Percentiles rank a stretch among this genome's conserved stretches.
Conservation (phyloP, 768 basidiomycete species). For the Leccinum imitatum region DNA sequence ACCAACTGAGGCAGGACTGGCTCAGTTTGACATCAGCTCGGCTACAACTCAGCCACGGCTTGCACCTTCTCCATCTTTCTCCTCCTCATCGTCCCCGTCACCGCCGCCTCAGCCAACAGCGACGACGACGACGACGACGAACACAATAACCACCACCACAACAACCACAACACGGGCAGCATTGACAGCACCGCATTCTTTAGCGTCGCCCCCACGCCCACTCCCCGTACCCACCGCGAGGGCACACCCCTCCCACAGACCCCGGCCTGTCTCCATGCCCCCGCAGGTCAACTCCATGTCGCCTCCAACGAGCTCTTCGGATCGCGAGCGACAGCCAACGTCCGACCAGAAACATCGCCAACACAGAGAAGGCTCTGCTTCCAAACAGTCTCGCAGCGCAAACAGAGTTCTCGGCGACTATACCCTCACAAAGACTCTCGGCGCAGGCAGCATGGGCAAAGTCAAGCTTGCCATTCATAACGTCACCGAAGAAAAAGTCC, state of each 20-base stretch:
- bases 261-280: conserved; percentile 74
- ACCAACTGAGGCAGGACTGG: conserved; percentile 46
- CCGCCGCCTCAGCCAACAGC: background rate
- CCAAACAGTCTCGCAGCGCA: conserved; percentile 36
- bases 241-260: conserved; percentile 34
- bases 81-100: conserved; percentile 7
- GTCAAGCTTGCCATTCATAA: conserved; percentile 95
- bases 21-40: conserved; percentile 50
- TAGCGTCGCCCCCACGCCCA: conserved; percentile 34
- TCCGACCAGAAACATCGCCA: conserved; percentile 30
- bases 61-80: conserved; percentile 11
- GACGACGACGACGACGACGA: conserved; percentile 3
- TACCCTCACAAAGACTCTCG: conserved; percentile 93
- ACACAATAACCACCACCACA: conserved; percentile 6
- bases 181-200: background rate
- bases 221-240: conserved; percentile 26
- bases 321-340: conserved; percentile 32
- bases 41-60: conserved; percentile 27
- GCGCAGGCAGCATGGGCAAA: conserved; percentile 98
- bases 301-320: conserved; percentile 31
- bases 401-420: conserved; percentile 85
- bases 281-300: conserved; percentile 51
- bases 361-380: conserved; percentile 32
- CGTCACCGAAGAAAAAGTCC: conserved; percentile 87
- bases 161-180: conserved; percentile 7